Percentiles rank a stretch among this genome's conserved stretches.
Evolutionary conservation across 306 rosid species (phyloP).

Genomic region (Chamaecrista fasciculata): DNA sequence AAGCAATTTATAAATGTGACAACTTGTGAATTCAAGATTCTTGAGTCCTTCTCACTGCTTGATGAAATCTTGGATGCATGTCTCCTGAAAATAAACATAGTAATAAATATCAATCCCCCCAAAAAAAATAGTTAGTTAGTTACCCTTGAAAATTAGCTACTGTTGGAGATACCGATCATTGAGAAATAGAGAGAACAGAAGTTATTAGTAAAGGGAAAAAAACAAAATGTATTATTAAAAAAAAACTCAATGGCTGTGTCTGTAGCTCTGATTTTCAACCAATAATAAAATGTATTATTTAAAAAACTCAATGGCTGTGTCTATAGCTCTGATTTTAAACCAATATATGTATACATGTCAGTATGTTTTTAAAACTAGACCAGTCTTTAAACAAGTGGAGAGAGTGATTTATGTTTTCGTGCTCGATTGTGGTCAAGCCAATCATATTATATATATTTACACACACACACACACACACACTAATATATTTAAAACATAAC

Average conservation of each 20-base stretch:
- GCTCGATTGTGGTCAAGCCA: too few species aligned
- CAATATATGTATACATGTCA: too few species aligned
- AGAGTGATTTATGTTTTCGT: too few species aligned
- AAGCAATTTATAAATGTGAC: constrained; percentile 49
- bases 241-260: not conserved
- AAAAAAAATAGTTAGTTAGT: not conserved
- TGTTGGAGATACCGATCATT: not conserved
- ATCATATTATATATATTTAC: too few species aligned
- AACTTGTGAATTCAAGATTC: constrained; percentile 52
- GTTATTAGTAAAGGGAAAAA: not conserved
- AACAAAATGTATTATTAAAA: not conserved
- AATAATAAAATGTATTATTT: too few species aligned
- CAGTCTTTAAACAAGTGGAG: too few species aligned
- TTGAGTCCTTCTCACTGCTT: constrained; percentile 42
- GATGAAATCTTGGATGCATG: constrained; percentile 41
- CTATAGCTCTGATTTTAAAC: not conserved
- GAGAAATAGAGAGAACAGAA: not conserved
- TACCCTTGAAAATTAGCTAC: not conserved
- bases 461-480: too few species aligned
- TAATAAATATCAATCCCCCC: not conserved
- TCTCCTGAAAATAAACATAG: constrained; percentile 61
- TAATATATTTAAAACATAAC: too few species aligned
- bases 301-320: not conserved
- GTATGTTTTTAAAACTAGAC: not conserved
- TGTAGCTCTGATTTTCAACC: not conserved